These are phyloP conservation scores for Botrytis hyacinthi DNA, from an alignment of 2,329 filamentous ascomycete species.

Conservation along the genomic window DNA sequence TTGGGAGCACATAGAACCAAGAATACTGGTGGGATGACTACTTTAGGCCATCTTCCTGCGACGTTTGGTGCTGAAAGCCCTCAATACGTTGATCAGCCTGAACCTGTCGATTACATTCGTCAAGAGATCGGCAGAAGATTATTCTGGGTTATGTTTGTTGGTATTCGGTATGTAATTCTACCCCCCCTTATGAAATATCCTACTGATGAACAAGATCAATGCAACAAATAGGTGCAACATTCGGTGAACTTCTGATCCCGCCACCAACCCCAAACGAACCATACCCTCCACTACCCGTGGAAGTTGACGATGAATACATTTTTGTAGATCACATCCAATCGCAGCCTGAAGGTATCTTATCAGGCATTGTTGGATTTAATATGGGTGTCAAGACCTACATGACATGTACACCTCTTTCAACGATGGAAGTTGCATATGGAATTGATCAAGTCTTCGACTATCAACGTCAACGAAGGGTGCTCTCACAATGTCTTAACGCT, in stretches of 20 bases:
- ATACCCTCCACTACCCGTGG: constrained; percentile 75
- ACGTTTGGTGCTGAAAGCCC: constrained; percentile 29
- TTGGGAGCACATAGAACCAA: constrained; percentile 61
- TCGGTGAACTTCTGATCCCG: constrained; percentile 70
- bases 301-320: constrained; percentile 83
- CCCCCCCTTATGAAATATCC: neutral
- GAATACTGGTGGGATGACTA: constrained; percentile 38
- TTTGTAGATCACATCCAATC: constrained; percentile 66
- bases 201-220: constrained; percentile 55
- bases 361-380: constrained; percentile 77
- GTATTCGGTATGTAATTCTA: constrained; percentile 55
- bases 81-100: constrained; percentile 15
- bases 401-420: constrained; percentile 75
- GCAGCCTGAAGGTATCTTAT: constrained; percentile 66
- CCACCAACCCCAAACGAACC: constrained; percentile 72
- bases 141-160: constrained; percentile 81
- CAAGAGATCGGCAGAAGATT: constrained; percentile 74
- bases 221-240: constrained; percentile 70
- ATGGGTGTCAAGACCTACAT: constrained; percentile 74
- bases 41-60: constrained; percentile 28
- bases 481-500: constrained; percentile 67
- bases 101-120: constrained; percentile 61
- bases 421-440: constrained; percentile 80
- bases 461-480: constrained; percentile 70
- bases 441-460: constrained; percentile 73